Evolutionary conservation across 2,329 filamentous ascomycete genomes (phyloP).

Genomic region (Onygenales sp.): DNA sequence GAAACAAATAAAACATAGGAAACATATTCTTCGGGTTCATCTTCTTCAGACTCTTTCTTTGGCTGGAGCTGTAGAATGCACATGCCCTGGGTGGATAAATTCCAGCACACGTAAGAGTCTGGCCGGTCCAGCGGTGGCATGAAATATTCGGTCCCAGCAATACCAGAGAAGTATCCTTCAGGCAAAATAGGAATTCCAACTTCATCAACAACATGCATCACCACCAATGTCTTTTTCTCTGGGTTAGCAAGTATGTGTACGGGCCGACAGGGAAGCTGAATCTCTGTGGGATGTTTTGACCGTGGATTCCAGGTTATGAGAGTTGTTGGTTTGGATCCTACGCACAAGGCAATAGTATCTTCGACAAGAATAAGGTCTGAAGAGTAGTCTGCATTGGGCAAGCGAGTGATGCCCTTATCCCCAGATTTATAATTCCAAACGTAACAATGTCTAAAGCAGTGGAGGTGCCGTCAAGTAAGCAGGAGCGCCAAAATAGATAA

Average conservation of each 20-base stretch:
- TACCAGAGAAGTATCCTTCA: no score
- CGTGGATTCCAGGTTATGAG: conserved; percentile 13
- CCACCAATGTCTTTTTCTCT: neutral
- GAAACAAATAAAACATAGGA: no score
- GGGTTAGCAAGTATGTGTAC: neutral
- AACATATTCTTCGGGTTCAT: no score
- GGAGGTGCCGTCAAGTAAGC: conserved; percentile 2
- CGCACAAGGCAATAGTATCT: conserved; percentile 15
- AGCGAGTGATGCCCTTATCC: conserved; percentile 15
- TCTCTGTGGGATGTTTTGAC: conserved; percentile 9
- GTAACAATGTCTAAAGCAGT: conserved; percentile 18
- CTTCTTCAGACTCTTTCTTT: no score
- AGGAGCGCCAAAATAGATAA: conserved; percentile 1
- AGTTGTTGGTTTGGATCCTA: neutral
- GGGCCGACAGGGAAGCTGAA: neutral
- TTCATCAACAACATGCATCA: neutral
- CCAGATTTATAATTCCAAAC: conserved; percentile 19
- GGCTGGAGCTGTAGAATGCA: no score
- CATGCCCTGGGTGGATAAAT: no score
- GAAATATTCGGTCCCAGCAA: no score
- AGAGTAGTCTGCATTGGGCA: conserved; percentile 12
- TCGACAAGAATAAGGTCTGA: conserved; percentile 13
- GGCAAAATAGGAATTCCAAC: neutral
- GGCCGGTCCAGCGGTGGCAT: no score
- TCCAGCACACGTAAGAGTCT: no score